Evolutionary conservation across 148 eudicot species (phyloP), one percentile per base, ranked within the genome.

Genomic region (Fallopia convolvulus): DNA sequence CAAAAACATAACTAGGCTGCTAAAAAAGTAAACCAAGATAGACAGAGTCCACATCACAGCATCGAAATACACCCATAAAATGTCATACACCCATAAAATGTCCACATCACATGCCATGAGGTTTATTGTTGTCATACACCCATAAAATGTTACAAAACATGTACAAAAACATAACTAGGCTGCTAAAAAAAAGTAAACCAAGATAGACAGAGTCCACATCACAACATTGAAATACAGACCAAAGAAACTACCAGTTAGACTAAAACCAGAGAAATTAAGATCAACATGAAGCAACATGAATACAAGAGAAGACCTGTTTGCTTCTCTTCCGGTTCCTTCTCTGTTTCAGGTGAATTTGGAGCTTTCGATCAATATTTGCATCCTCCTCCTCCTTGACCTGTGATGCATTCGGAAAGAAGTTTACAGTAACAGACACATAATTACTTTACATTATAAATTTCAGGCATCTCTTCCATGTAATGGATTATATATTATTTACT

Each of bases 381-480:
- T 96, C 99, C 77, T 96, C 99, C 80, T 96, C 99, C 84, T 96
- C 99, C 85, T 88, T 96, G 39, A 96, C 97, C 99, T 96, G 88
- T 78, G 80, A 3, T 73, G 30, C 41, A 73, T 46, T 6, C 30
- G 21, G 47, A 9, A 9, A 9, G 10, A 44, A 8, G 1, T 44
- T 44, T 17, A 48, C 13, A 71, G n/a, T 42, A 13, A 42, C 42
- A 44, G 32, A 73, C 75, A 21, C 75, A 44, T 13, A 47, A 73
- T 11, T 44, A 30, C 6, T 42, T 65, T 68, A 13, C 8, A 26
- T 11, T 10, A 26, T 14, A 23, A 11, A 23, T 23, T 7, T 58
- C 26, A 21, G 65, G 13, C 12, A 58, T 23, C 12, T 23, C 4
- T 20, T 20, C 65, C 26, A 58, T 8, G 65, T 58, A n/a, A 58